Percentiles rank a stretch among this genome's conserved stretches.
phyloP scores from a whole-genome alignment of 495 filamentous ascomycete genomes.

The Daldinia childiae region DNA sequence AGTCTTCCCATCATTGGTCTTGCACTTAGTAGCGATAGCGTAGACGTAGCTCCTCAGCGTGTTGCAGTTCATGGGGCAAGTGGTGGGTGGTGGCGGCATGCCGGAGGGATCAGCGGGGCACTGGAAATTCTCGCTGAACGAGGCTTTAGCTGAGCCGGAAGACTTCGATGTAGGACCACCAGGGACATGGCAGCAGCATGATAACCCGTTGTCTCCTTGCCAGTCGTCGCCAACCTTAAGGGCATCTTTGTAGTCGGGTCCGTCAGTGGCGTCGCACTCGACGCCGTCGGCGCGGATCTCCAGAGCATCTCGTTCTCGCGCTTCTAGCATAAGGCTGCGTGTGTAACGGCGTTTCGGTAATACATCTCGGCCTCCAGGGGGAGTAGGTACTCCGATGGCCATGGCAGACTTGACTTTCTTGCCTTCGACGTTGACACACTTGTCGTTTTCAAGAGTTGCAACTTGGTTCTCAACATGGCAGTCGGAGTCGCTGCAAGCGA shows the following conservation, averaged over 20 bases:
- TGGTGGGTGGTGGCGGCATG: slow-evolving; percentile 5
- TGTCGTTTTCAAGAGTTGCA: slow-evolving; percentile 14
- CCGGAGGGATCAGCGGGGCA: slow-evolving; percentile 23
- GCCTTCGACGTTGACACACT: slow-evolving; percentile 24
- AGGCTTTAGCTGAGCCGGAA: slow-evolving; percentile 19
- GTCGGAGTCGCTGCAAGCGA: slow-evolving; percentile 23
- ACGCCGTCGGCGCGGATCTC: not conserved
- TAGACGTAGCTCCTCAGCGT: slow-evolving; percentile 22
- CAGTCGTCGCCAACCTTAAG: slow-evolving; percentile 27
- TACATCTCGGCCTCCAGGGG: not conserved
- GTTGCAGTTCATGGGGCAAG: slow-evolving; percentile 27
- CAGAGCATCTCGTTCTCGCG: not conserved
- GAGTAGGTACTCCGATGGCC: slow-evolving; percentile 28
- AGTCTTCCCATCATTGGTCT: slow-evolving; percentile 18
- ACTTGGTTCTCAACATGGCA: slow-evolving; percentile 31
- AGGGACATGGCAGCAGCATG: slow-evolving; percentile 23
- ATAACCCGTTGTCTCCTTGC: slow-evolving; percentile 18
- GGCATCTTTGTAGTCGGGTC: slow-evolving; percentile 21
- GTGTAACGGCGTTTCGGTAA: not conserved
- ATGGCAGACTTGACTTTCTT: slow-evolving; percentile 26
- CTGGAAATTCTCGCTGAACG: slow-evolving; percentile 17
- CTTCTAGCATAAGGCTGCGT: slow-evolving; percentile 15
- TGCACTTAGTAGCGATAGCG: slow-evolving; percentile 31
- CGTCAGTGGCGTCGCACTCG: slow-evolving; percentile 10
- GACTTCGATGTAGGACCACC: slow-evolving; percentile 12